Conservation (phyloP, 106 monocot genomes). For the Dendrobium chrysotoxum region DNA sequence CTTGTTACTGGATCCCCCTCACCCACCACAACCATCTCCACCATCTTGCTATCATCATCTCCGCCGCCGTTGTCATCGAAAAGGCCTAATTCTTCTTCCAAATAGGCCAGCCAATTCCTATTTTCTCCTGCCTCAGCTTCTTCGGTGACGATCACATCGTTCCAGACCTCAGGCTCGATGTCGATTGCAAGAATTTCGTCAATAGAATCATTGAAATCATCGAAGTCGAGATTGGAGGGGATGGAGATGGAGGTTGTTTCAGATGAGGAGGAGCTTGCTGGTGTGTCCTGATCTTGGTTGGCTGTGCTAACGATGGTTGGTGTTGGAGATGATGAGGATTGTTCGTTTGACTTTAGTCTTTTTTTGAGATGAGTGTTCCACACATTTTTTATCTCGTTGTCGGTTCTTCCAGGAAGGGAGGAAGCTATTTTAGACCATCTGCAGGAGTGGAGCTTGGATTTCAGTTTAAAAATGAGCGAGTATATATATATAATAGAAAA, state of each 20-base stretch:
- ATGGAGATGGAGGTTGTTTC: background rate
- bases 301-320: background rate
- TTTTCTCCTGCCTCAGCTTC: background rate
- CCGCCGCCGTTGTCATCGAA: constrained; percentile 6
- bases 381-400: constrained; percentile 84
- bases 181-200: background rate
- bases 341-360: constrained; percentile 10
- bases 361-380: constrained; percentile 93
- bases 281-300: background rate
- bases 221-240: background rate
- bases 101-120: constrained; percentile 28
- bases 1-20: background rate
- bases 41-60: background rate
- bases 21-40: background rate
- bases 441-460: background rate
- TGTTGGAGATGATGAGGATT: background rate
- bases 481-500: too few relatives aligned
- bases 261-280: background rate
- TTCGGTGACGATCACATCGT: background rate
- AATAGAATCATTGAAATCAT: background rate
- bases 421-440: constrained; percentile 80
- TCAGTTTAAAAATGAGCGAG: background rate
- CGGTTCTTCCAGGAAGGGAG: constrained; percentile 62
- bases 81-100: constrained; percentile 57
- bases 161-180: background rate